A percentile compares a stretch with the other conserved stretches of the same genome.
phyloP scores from a whole-genome alignment of 306 rosid genomes.

The Ziziphus jujuba region DNA sequence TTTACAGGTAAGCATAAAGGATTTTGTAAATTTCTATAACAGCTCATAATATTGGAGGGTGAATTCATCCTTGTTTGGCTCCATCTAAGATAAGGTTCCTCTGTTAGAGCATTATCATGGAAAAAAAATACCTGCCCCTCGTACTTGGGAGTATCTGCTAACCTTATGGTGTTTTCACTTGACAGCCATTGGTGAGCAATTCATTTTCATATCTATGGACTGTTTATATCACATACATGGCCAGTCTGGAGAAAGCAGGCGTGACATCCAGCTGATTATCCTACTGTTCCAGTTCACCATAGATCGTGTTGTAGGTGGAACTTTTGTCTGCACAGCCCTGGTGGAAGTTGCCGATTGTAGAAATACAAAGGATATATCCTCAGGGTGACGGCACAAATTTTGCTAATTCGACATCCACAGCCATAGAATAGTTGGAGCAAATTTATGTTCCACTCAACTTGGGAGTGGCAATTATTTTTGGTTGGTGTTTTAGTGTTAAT shows the following conservation, averaged over 20 bases:
- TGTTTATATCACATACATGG: conserved; percentile 89
- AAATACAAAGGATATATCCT: too few relatives aligned
- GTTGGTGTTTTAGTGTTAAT: background rate
- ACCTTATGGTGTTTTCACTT: conserved; percentile 27
- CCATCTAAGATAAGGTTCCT: background rate
- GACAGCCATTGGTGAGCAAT: conserved; percentile 91
- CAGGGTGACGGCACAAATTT: too few relatives aligned
- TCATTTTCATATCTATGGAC: conserved; percentile 94
- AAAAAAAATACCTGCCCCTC: background rate
- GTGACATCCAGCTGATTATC: conserved; percentile 35
- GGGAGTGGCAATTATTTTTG: background rate
- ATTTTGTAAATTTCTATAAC: background rate
- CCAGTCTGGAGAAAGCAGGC: conserved; percentile 68
- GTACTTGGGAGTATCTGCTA: conserved; percentile 14
- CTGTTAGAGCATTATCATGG: background rate
- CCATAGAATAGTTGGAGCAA: conserved; percentile 11
- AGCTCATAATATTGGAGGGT: background rate
- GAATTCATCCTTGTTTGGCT: background rate
- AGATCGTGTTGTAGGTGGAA: conserved; percentile 7
- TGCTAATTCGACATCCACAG: conserved; percentile 4
- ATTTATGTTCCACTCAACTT: conserved; percentile 15
- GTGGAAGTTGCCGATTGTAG: conserved; percentile 17
- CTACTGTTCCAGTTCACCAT: conserved; percentile 13
- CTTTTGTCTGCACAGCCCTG: conserved; percentile 3
- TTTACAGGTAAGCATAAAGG: conserved; percentile 59